Conservation (phyloP, 176 grass and related monocot species). For the Lolium rigidum region DNA sequence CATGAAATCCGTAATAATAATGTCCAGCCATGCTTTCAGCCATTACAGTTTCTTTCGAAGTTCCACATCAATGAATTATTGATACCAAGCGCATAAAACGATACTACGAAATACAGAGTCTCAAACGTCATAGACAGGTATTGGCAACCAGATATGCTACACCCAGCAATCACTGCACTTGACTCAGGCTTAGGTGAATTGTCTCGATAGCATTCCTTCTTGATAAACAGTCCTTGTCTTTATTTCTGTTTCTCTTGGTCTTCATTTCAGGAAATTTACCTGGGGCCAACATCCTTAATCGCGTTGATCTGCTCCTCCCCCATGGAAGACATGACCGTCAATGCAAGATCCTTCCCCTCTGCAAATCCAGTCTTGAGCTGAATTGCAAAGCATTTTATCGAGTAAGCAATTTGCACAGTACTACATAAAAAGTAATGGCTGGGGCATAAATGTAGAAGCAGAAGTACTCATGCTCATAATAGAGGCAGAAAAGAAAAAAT, state of each 20-base stretch:
- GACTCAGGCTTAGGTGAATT: conserved; percentile 56
- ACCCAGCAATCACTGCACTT: conserved; percentile 72
- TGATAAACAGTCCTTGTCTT: conserved; percentile 37
- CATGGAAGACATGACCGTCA: conserved; percentile 80
- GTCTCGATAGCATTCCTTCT: conserved; percentile 22
- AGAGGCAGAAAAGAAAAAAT: neutral
- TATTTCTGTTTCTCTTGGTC: conserved; percentile 14
- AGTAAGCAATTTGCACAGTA: neutral
- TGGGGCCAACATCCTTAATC: conserved; percentile 70
- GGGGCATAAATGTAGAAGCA: neutral
- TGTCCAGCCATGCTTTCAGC: neutral
- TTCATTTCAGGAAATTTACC: conserved; percentile 49
- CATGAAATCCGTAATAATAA: neutral
- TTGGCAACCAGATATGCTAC: conserved; percentile 42
- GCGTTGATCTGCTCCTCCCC: conserved; percentile 79
- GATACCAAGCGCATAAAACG: conserved; percentile 43
- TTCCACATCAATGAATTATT: conserved; percentile 42
- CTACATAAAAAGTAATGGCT: neutral
- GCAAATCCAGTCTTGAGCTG: conserved; percentile 72
- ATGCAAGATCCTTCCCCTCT: conserved; percentile 67
- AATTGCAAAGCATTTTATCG: conserved; percentile 25
- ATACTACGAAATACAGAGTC: conserved; percentile 41
- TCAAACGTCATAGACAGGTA: conserved; percentile 36
- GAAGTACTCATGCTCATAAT: neutral
- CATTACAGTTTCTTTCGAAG: neutral